Base-by-base conservation (phyloP, 179 eudicot genomes). In the Spinacia oleracea region DNA sequence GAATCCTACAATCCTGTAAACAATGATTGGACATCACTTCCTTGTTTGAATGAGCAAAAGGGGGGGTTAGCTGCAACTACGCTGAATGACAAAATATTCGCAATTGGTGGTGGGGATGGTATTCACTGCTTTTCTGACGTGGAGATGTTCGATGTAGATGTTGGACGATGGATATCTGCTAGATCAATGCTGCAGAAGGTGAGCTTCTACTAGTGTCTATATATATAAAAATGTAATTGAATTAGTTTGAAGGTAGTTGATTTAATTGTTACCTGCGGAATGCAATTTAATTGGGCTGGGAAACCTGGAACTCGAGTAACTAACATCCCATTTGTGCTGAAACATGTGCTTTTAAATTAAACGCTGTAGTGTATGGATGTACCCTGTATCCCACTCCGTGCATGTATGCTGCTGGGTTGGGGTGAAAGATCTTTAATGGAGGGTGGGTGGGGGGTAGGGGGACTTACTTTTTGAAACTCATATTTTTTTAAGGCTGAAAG, bases 91-190 rank as follows among this genome's bases (percentile, higher is more conserved):
- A 91, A 89, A 84, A 82, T 93, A 25, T 95, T 83, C 79, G 95
- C 98, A 45, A 31, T 95, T 77, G 98, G 98, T 74, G 98, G 98
- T 45, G 98, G 94, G 69, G 76, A 93, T 81, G 91, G 91, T 45
- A 59, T 63, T 59, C 85, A 82, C 16, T 76, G 90, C 81, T 93
- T 86, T 76, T 89, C 97, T 53, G 88, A 86, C 40, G 94, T 93
- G 70, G 98, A 95, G 84, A 91, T 95, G 97, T 84, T 88, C 60
- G 97, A 93, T 78, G 73, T 82, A 58, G 83, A 89, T 87, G 86
- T 82, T 81, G 96, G 94, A 80, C 79, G 87, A 63, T 94, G 98
- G 98, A 89, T 94, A 75, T 64, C 81, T 72, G 55, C 86, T 56
- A 89, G 88, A 72, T 93, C 98, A 58, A 93, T 95, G 98, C 81